Conservation (phyloP, 257 asterid genomes). For the Henckelia pumila region DNA sequence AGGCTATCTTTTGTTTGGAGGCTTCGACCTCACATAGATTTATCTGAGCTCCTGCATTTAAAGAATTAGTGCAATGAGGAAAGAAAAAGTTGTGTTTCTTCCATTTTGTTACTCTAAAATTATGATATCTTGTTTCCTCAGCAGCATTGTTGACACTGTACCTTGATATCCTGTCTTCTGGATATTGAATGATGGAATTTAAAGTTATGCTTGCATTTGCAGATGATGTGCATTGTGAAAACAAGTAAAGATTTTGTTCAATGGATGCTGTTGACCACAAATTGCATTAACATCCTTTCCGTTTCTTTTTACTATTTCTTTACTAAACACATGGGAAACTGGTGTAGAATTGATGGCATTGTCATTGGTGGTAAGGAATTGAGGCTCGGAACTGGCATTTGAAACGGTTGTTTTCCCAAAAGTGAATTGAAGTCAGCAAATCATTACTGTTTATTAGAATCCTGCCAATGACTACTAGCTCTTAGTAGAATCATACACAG, state of each 20-base stretch:
- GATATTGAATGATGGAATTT: neutral
- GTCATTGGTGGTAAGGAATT: neutral
- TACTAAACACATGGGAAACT: neutral
- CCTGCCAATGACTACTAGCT: too few species aligned
- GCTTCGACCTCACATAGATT: neutral
- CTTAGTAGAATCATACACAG: neutral
- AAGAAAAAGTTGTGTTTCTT: neutral
- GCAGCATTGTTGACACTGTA: neutral
- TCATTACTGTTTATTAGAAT: neutral
- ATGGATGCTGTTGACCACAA: neutral
- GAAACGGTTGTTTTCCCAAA: neutral
- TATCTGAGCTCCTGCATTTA: neutral
- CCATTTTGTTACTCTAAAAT: neutral
- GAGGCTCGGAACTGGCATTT: neutral
- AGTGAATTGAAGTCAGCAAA: neutral
- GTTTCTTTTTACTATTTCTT: neutral
- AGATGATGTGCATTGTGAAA: neutral
- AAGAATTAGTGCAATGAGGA: neutral
- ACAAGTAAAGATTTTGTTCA: neutral
- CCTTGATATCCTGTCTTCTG: neutral
- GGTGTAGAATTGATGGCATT: neutral
- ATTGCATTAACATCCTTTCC: neutral
- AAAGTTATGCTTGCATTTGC: neutral
- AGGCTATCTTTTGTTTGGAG: neutral
- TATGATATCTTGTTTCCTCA: neutral